These are phyloP conservation scores for Andrographis paniculata DNA, from an alignment of 305 asterid species.

Conservation along the genomic window DNA sequence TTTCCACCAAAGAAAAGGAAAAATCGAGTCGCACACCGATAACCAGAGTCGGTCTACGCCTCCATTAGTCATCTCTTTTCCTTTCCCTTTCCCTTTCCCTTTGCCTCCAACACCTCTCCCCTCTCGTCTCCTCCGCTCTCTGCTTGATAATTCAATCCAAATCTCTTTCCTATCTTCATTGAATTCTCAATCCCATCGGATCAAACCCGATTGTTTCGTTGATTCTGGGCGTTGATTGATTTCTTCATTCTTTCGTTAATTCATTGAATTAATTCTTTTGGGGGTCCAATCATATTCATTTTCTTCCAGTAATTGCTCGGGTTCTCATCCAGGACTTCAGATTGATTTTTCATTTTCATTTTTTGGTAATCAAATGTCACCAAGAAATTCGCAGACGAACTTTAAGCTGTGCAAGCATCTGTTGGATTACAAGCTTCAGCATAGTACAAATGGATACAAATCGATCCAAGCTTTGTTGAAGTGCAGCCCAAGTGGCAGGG, in stretches of 20 bases:
- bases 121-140: background rate
- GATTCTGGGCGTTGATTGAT: constrained; percentile 19
- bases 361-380: constrained; percentile 23
- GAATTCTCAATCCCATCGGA: constrained; percentile 18
- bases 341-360: background rate
- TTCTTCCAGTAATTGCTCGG: background rate
- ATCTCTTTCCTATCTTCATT: background rate
- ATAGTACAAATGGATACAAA: constrained; percentile 39
- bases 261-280: background rate
- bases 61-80: constrained; percentile 26
- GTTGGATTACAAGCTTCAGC: constrained; percentile 48
- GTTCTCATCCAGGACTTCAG: background rate
- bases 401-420: constrained; percentile 60
- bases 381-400: constrained; percentile 33
- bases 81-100: constrained; percentile 3
- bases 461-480: constrained; percentile 39
- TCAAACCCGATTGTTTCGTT: constrained; percentile 16
- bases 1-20: too few relatives aligned
- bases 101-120: constrained; percentile 13
- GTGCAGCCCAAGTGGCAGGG: constrained; percentile 46
- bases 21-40: too few relatives aligned
- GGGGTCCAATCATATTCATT: too few relatives aligned
- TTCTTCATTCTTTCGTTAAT: constrained; percentile 17
- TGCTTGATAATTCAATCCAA: background rate
- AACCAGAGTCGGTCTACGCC: constrained; percentile 32